These are phyloP conservation scores for Globisporangium acanthophoron DNA, from an alignment of 352 stramenopile genomes.

Conservation along the genomic window DNA sequence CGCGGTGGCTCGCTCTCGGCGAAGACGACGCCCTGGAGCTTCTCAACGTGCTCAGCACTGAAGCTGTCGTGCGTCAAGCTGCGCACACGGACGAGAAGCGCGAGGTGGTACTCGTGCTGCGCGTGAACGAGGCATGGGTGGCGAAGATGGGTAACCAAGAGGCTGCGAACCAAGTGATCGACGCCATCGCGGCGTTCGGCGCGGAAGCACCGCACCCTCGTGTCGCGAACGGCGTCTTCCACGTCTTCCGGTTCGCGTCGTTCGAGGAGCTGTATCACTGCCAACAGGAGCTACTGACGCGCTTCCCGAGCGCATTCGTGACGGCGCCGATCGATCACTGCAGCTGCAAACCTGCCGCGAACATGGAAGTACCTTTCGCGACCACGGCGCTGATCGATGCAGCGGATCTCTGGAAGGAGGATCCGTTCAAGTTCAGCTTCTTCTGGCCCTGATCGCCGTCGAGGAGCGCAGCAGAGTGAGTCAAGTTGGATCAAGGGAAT, in stretches of 20 bases:
- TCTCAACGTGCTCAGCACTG: not conserved
- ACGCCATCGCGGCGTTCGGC: not conserved
- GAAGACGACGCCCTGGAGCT: not conserved
- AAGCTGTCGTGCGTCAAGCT: not conserved
- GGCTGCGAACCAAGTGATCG: not conserved
- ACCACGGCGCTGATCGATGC: not conserved
- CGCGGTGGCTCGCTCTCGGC: not conserved
- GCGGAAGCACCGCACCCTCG: no score
- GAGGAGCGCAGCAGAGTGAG: no score
- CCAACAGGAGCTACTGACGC: not conserved
- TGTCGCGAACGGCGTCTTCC: not conserved
- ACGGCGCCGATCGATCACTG: not conserved
- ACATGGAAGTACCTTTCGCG: not conserved
- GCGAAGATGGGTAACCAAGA: not conserved
- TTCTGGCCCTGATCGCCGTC: not conserved
- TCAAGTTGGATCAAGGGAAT: no score
- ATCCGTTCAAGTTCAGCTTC: not conserved
- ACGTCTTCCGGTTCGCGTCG: not conserved
- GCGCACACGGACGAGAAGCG: no score
- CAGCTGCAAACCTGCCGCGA: no score
- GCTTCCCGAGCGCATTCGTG: constrained; percentile 2
- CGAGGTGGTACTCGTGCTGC: not conserved
- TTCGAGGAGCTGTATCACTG: constrained; percentile 1
- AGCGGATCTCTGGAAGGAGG: not conserved
- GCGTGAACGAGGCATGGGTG: not conserved